phyloP scores from a whole-genome alignment of 306 rosid genomes.

The Ormosia emarginata region DNA sequence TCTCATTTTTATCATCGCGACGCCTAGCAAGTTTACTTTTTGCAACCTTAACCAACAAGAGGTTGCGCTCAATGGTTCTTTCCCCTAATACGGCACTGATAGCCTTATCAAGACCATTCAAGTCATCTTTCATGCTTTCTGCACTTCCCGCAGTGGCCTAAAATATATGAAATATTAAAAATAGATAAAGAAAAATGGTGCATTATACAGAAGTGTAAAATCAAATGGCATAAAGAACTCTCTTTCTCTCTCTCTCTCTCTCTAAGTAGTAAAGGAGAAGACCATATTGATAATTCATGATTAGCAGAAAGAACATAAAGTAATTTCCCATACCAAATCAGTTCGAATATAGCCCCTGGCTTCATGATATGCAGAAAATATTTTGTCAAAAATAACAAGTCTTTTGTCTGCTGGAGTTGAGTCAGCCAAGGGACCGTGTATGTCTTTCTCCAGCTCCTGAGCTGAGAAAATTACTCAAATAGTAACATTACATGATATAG shows the following conservation, averaged over 20 bases:
- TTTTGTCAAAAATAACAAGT: slow-evolving; percentile 79
- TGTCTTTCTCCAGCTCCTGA: slow-evolving; percentile 92
- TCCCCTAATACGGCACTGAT: slow-evolving; percentile 88
- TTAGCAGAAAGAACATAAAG: slow-evolving; percentile 8
- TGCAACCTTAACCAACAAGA: slow-evolving; percentile 77
- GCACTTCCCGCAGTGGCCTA: slow-evolving; percentile 86
- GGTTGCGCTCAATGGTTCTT: slow-evolving; percentile 95
- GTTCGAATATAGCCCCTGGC: slow-evolving; percentile 90
- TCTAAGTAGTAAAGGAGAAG: neutral
- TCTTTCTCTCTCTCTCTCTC: neutral
- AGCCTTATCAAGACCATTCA: slow-evolving; percentile 97
- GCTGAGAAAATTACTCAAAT: slow-evolving; percentile 59
- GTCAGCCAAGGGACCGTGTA: slow-evolving; percentile 64
- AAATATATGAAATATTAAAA: slow-evolving; percentile 23
- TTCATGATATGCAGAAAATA: slow-evolving; percentile 90
- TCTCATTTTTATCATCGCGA: slow-evolving; percentile 85
- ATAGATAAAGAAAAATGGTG: neutral
- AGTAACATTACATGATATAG: slow-evolving; percentile 23
- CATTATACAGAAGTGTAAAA: neutral
- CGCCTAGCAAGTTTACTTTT: slow-evolving; percentile 81
- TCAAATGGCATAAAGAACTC: neutral
- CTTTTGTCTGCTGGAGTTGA: slow-evolving; percentile 77
- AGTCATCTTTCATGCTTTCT: slow-evolving; percentile 85
- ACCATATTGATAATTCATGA: neutral
- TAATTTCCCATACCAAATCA: slow-evolving; percentile 76